phyloP scores from a whole-genome alignment of 1,284 basidiomycete species.

The Fomitiporia mediterranea region DNA sequence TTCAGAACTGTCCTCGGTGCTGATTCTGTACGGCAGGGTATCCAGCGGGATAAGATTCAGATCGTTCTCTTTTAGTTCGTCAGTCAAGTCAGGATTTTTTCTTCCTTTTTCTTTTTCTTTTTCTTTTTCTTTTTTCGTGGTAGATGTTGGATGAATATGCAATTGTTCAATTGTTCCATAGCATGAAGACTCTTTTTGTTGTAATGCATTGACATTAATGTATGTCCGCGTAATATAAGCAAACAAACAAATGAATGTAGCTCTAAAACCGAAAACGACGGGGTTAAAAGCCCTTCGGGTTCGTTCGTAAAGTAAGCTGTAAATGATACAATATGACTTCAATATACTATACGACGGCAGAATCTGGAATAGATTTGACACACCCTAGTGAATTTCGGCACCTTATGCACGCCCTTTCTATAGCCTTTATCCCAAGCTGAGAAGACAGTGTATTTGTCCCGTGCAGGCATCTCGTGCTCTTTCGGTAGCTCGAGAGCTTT shows the following conservation, averaged over 20 bases:
- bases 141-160: too few species aligned
- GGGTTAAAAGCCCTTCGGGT: slow-evolving; percentile 81
- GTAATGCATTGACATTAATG: slow-evolving; percentile 1
- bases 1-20: slow-evolving; percentile 68
- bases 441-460: slow-evolving; percentile 96
- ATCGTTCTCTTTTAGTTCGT: slow-evolving; percentile 62
- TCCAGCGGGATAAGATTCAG: slow-evolving; percentile 68
- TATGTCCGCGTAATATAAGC: slow-evolving; percentile 12
- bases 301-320: slow-evolving; percentile 77
- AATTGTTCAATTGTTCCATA: too few species aligned
- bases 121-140: neutral
- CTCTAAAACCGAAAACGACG: slow-evolving; percentile 23
- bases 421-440: slow-evolving; percentile 69
- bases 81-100: neutral
- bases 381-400: slow-evolving; percentile 91
- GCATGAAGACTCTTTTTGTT: neutral
- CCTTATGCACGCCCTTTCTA: slow-evolving; percentile 93
- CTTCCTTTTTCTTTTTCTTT: neutral
- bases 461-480: slow-evolving; percentile 81
- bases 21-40: slow-evolving; percentile 52
- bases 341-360: neutral
- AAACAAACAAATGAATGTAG: slow-evolving; percentile 9
- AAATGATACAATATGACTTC: slow-evolving; percentile 13
- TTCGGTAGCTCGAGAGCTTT: slow-evolving; percentile 77
- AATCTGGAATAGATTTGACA: slow-evolving; percentile 32